Evolutionary conservation across 805 yeast species (phyloP).

Genomic region (Spathaspora sp.): DNA sequence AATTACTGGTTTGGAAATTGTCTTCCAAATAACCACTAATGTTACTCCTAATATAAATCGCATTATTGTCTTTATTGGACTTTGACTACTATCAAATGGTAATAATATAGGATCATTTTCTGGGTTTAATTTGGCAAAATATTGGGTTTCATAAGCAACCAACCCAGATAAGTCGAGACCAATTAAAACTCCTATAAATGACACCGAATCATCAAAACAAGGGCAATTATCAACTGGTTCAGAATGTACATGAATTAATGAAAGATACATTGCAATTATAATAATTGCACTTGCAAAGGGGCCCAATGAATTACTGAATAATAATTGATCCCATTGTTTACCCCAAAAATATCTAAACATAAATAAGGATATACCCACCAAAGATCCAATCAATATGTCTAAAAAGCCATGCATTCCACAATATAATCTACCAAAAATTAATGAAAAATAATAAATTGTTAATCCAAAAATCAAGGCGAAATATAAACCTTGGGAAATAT

Average conservation of each 20-base stretch:
- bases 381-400: slow-evolving; percentile 65
- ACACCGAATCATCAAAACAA: slow-evolving; percentile 92
- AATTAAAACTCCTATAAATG: slow-evolving; percentile 81
- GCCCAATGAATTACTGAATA: slow-evolving; percentile 21
- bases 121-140: slow-evolving; percentile 16
- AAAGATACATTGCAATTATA: slow-evolving; percentile 39
- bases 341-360: slow-evolving; percentile 42
- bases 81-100: slow-evolving; percentile 32
- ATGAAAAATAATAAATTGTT: slow-evolving; percentile 53
- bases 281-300: slow-evolving; percentile 28
- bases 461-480: slow-evolving; percentile 17
- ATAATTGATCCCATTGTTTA: slow-evolving; percentile 43
- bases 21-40: slow-evolving; percentile 70
- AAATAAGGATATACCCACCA: slow-evolving; percentile 57
- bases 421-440: slow-evolving; percentile 79
- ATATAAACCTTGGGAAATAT: slow-evolving; percentile 3
- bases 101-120: slow-evolving; percentile 31
- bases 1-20: slow-evolving; percentile 63
- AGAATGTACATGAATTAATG: slow-evolving; percentile 65
- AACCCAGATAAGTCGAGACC: slow-evolving; percentile 71
- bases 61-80: slow-evolving; percentile 35
- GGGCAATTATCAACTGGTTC: slow-evolving; percentile 93
- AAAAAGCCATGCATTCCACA: slow-evolving; percentile 97
- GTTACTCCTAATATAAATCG: slow-evolving; percentile 62
- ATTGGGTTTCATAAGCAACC: slow-evolving; percentile 33